Base-by-base conservation (phyloP, 176 grass and related monocot genomes). In the Saccharum officinarum region DNA sequence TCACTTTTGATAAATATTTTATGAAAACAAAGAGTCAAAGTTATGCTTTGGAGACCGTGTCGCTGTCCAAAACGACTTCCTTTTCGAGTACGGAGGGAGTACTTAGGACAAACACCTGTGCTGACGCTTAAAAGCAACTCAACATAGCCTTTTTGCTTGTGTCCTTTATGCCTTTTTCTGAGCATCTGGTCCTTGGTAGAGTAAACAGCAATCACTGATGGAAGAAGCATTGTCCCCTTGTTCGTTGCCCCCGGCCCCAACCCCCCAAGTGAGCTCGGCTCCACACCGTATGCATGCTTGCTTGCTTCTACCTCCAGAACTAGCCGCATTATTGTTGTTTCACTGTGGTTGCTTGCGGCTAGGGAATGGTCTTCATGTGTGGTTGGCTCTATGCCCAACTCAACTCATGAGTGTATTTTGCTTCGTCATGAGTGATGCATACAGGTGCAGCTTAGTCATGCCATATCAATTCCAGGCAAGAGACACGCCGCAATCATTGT, bases 161-260 rank as follows among this genome's bases (percentile, higher is more conserved):
- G 67, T 38, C 26, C 86, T 88, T 78, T 59, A 86, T 66, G 79
- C 66, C 73, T 85, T 79, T 45, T 68, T 34, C 39, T 86, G 86
- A 42, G 18, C 42, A 57, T 79, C 79, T 80, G 83, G 80, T 88
- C 89, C 81, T 81, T 88, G 81, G 85, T 87, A 86, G 89, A 89
- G 92, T 91, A 91, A 84, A 80, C 89, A 94, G 81, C 86, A 87
- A 94, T 91, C 89, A 88, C 83, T 77, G 71, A 46, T 57, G 71
- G 67, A 83, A 69, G 83, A 91, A 91, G 86, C 92, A 84, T 84
- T 87, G 86, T 91, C 80, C 84, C 86, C 89, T 77, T 33, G 71
- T 39, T 89, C 63, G 90, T 49, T 86, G 86, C 57, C 50, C 10
- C 25, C 10, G 23, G 60, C 23, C 60, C 60, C 60, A 26, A 12